Conservation (phyloP, 805 yeast genomes). For the Grigorovia humatica region DNA sequence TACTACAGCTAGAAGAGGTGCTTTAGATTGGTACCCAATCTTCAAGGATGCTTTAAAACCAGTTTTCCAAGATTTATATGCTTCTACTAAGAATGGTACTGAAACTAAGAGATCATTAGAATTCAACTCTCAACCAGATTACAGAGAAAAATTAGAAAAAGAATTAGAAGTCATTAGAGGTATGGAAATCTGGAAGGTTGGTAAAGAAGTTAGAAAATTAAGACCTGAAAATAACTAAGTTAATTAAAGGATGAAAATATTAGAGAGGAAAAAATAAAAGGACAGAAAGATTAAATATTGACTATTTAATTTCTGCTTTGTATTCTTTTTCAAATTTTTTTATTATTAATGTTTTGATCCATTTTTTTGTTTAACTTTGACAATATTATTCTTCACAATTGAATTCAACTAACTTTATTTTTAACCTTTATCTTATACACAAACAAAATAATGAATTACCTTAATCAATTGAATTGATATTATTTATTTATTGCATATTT, state of each 20-base stretch:
- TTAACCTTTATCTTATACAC: not conserved
- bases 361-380: not conserved
- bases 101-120: conserved; percentile 98
- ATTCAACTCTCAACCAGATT: conserved; percentile 96
- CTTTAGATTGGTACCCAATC: conserved; percentile 99
- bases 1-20: conserved; percentile 99
- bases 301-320: not conserved
- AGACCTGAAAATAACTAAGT: conserved; percentile 95
- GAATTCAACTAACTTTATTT: not conserved
- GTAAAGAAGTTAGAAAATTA: conserved; percentile 98
- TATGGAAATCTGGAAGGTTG: conserved; percentile 99
- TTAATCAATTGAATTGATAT: conserved; percentile 26
- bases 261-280: too few species aligned
- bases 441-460: not conserved
- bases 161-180: conserved; percentile 89
- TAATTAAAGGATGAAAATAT: not conserved
- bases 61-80: conserved; percentile 92
- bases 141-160: conserved; percentile 90
- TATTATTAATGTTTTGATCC: too few species aligned
- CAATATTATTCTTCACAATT: not conserved
- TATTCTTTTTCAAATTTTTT: too few species aligned
- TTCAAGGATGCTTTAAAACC: conserved; percentile 99
- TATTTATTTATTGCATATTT: not conserved
- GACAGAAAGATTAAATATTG: not conserved
- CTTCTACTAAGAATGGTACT: conserved; percentile 87